Evolutionary conservation across 371 early-diverging fungal species (phyloP).

Genomic region (Dichotomocladium elegans): DNA sequence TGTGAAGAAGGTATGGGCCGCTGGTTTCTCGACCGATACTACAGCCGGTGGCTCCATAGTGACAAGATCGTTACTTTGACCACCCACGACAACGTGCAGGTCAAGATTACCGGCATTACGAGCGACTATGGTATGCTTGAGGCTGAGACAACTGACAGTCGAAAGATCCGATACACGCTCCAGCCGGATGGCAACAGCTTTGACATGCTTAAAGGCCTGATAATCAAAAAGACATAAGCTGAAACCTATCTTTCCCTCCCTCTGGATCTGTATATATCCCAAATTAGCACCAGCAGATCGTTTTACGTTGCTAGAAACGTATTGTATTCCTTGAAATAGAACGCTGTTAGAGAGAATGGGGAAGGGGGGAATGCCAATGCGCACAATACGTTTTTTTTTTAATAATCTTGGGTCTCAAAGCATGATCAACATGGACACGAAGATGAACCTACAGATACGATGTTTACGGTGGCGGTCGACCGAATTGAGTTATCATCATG

Average conservation of each 20-base stretch:
- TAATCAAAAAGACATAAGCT: conserved; percentile 61
- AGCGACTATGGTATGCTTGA: conserved; percentile 71
- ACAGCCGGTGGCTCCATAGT: conserved; percentile 82
- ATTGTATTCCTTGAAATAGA: not conserved
- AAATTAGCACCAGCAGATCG: not conserved
- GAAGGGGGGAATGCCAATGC: no score
- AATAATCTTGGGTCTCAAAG: not conserved
- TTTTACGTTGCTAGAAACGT: not conserved
- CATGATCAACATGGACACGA: no score
- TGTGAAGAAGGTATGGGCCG: conserved; percentile 62
- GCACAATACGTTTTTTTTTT: no score
- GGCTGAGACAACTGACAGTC: conserved; percentile 57
- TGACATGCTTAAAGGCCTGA: conserved; percentile 91
- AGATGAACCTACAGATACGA: no score
- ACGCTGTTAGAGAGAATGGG: not conserved
- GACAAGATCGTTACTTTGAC: conserved; percentile 70
- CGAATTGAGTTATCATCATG: no score
- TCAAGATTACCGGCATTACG: conserved; percentile 75
- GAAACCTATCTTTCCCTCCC: not conserved
- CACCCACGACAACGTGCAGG: conserved; percentile 54
- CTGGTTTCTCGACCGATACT: conserved; percentile 73
- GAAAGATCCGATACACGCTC: conserved; percentile 56
- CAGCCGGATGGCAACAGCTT: conserved; percentile 96
- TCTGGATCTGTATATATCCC: not conserved
- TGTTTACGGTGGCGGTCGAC: no score